Evolutionary conservation across 768 basidiomycete species (phyloP), one percentile per base, ranked within the genome.

Genomic region (Podaxis rugospora): DNA sequence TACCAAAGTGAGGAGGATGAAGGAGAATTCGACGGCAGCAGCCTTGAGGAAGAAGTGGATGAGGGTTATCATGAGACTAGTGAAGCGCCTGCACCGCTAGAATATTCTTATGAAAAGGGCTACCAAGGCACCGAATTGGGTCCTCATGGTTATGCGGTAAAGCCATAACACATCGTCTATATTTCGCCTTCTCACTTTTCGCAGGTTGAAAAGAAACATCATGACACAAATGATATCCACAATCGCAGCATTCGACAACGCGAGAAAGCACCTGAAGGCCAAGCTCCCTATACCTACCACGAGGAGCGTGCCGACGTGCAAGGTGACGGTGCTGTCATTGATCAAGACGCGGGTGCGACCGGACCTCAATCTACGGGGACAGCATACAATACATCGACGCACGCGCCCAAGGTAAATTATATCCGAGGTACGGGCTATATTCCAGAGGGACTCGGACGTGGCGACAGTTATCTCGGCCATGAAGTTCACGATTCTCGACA

Each of bases 1-100:
- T 98, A 95, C 74, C 75, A 82, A n/a, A 89, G 88, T 61, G 94
- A 92, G 55, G 85, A 83, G 27, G 87, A 87, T 2, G 88, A 87
- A 27, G 91, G 90, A 27, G 72, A 70, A 18, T 32, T 32, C 32
- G 42, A 44, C 42, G 69, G 70, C 40, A 74, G 67, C 61, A 69
- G 71, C 44, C 68, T 68, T 10, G 74, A 80, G 37, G 81, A 78
- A 57, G 81, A 77, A n/a, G 73, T 53, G 21, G 68, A 74, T 56
- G 69, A 62, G 1, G 62, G 68, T 42, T 68, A 69, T 3, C 76
- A 75, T 3, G 80, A 75, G 68, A 78, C 75, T 2, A 78, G 73
- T 3, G 50, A 40, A 11, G 28, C 18, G 10, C 46, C 53, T n/a
- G 39, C 42, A 49, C 59, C 56, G 4, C 60, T 55, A 2, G 55